Base-by-base conservation (phyloP, 345 rosid genomes). In the Aegle marmelos region DNA sequence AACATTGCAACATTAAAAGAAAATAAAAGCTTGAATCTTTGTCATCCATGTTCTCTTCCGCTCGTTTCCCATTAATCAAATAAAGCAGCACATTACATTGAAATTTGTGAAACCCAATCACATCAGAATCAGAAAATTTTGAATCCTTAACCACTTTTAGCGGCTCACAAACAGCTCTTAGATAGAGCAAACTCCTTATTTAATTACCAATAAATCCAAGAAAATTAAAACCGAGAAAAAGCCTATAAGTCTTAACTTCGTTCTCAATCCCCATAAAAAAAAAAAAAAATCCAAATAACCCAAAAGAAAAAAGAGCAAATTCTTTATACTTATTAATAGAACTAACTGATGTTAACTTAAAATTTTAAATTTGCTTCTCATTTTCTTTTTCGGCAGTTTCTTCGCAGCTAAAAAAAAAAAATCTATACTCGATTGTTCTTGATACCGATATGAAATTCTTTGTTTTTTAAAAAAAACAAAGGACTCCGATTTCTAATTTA, bases 331-430 rank as follows among this genome's bases (percentile, higher is more conserved):
- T 63, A 24, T 34, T 33, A 21, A 3, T 2, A 67, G 68, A 63
- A 62, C 65, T 24, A 33, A 60, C 68, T 24, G 31, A 13, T 33
- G 58, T 67, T 19, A 33, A 73, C 75, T 27, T 19, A 5, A 70
- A 63, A 71, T 14, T 57, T 70, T 48, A 72, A 66, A 24, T 65
- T 58, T 54, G 57, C 56, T 58, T 70, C 13, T 50, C 64, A 56
- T 34, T 50, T 79, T 14, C 14, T 6, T 60, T 66, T 36, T 22
- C 59, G 2, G 33, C 37, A 76, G 72, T 76, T 72, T 69, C 74
- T 67, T 53, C 63, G 70, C 73, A 9, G 34, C 73, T 41, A 69
- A 82, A 68, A 67, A 79, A 69, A 82, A 68, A 67, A 79, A 73
- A 53, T 41, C 67, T 30, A 33, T 67, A 28, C 60, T 54, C 70